phyloP scores from a whole-genome alignment of 345 rosid species.

The Rubroshorea leprosula region DNA sequence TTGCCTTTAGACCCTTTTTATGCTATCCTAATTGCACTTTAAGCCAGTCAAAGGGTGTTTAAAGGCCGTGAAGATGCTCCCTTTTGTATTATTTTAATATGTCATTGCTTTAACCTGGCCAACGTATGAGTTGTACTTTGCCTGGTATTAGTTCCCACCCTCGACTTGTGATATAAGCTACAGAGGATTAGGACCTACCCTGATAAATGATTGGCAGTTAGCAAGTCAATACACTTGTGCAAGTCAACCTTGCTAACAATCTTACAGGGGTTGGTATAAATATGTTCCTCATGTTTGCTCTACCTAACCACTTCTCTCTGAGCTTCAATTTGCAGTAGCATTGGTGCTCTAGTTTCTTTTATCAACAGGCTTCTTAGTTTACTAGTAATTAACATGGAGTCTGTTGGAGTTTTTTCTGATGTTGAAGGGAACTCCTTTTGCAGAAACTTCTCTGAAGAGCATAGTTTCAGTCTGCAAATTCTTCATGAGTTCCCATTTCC shows the following conservation, averaged over 20 bases:
- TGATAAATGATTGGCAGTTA: constrained; percentile 30
- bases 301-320: too few relatives aligned
- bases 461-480: too few relatives aligned
- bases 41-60: constrained; percentile 17
- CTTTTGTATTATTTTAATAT: constrained; percentile 27
- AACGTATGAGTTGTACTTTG: constrained; percentile 49
- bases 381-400: too few relatives aligned
- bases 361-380: too few relatives aligned
- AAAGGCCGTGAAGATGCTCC: constrained; percentile 12
- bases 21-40: constrained; percentile 19
- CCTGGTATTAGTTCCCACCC: constrained; percentile 39
- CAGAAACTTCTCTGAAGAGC: too few relatives aligned
- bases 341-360: too few relatives aligned
- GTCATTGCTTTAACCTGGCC: constrained; percentile 30
- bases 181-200: too few relatives aligned
- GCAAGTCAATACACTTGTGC: constrained; percentile 17
- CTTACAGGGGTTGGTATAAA: constrained; percentile 24
- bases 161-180: constrained; percentile 27
- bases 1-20: too few relatives aligned
- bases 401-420: too few relatives aligned
- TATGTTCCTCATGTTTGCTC: constrained; percentile 17
- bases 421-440: too few relatives aligned
- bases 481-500: too few relatives aligned
- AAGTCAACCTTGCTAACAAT: constrained; percentile 42
- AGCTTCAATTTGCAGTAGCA: constrained; percentile 16